A percentile compares a stretch with the other conserved stretches of the same genome.
Conservation (phyloP, 441 rosid species). For the Flueggea neowawraea region DNA sequence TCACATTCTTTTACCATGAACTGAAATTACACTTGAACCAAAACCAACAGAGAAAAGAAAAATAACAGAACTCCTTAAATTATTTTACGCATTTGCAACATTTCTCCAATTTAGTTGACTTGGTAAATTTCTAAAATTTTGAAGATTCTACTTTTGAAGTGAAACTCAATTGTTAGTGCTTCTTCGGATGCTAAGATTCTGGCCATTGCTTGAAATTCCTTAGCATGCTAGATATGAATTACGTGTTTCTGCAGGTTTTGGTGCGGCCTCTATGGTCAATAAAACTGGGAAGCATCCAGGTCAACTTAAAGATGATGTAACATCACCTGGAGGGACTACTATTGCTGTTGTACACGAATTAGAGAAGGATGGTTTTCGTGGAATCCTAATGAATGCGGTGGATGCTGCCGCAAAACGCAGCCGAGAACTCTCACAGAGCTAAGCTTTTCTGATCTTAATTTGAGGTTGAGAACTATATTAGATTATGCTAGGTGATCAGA, state of each 20-base stretch:
- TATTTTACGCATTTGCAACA: too few species aligned
- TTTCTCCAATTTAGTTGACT: too few species aligned
- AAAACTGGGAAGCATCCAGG: constrained; percentile 90
- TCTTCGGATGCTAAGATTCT: neutral
- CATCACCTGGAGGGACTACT: constrained; percentile 94
- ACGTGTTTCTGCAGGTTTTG: constrained; percentile 57
- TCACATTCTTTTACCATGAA: too few species aligned
- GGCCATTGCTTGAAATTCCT: neutral
- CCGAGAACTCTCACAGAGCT: constrained; percentile 58
- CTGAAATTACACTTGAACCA: too few species aligned
- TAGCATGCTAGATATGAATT: neutral
- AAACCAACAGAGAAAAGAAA: too few species aligned
- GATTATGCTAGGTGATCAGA: too few species aligned
- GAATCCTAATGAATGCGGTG: constrained; percentile 82
- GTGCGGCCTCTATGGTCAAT: constrained; percentile 82
- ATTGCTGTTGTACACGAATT: constrained; percentile 83
- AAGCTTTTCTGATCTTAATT: neutral
- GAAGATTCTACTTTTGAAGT: too few species aligned
- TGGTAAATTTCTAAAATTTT: too few species aligned
- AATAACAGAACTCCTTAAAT: too few species aligned
- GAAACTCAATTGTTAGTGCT: neutral
- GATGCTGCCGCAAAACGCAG: constrained; percentile 84
- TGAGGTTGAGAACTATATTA: too few species aligned
- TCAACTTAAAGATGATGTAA: constrained; percentile 86
- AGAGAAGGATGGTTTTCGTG: constrained; percentile 88